A percentile compares a stretch with the other conserved stretches of the same genome.
Evolutionary conservation across 345 rosid genomes (phyloP).

Genomic region (Jatropha curcas): DNA sequence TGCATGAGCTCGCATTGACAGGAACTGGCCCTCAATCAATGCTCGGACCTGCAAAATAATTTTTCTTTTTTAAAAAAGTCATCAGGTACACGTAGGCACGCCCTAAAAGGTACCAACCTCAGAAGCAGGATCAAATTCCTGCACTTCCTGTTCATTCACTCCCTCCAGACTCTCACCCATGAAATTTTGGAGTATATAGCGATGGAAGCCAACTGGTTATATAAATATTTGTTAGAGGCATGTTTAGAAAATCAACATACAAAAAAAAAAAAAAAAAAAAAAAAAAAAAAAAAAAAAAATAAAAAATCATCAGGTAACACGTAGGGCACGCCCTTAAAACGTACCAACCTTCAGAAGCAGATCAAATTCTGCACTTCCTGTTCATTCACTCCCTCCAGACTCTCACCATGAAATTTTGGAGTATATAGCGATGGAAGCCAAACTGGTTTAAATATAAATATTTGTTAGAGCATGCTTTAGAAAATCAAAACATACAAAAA

Average conservation of each 20-base stretch:
- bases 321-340: not conserved
- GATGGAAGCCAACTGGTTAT: slow-evolving; percentile 77
- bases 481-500: not conserved
- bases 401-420: slow-evolving; percentile 52
- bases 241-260: not conserved
- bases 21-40: slow-evolving; percentile 82
- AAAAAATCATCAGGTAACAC: not conserved
- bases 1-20: slow-evolving; percentile 81
- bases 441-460: slow-evolving; percentile 45
- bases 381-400: slow-evolving; percentile 48
- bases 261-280: not conserved
- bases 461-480: slow-evolving; percentile 9
- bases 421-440: slow-evolving; percentile 75
- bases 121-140: slow-evolving; percentile 78
- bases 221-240: slow-evolving; percentile 9
- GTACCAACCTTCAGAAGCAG: slow-evolving; percentile 76
- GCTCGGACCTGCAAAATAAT: slow-evolving; percentile 66
- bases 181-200: slow-evolving; percentile 63
- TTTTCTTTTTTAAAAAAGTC: not conserved
- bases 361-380: slow-evolving; percentile 69
- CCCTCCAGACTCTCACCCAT: slow-evolving; percentile 43
- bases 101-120: slow-evolving; percentile 52
- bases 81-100: not conserved
- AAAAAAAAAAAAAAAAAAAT: not conserved
- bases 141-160: slow-evolving; percentile 54